A percentile compares a stretch with the other conserved stretches of the same genome.
phyloP scores from a whole-genome alignment of 1,284 basidiomycete genomes.

The Singerocomus inundabilis region DNA sequence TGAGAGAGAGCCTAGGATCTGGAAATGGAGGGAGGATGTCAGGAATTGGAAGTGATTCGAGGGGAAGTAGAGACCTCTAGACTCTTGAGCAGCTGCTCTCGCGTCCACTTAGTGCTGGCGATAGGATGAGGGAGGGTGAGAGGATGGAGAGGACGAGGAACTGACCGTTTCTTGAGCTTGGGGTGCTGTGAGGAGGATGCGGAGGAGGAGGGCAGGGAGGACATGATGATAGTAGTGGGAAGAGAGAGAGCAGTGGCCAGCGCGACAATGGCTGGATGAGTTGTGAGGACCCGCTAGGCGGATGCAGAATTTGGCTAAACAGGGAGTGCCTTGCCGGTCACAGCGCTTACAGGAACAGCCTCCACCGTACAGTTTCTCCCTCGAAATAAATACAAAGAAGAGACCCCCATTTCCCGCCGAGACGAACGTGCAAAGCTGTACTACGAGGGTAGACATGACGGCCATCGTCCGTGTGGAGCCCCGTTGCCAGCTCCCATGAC shows the following conservation, averaged over 20 bases:
- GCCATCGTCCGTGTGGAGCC: neutral
- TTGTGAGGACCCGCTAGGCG: conserved; percentile 33
- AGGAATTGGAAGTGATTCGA: conserved; percentile 3
- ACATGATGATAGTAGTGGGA: conserved; percentile 39
- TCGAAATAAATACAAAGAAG: conserved; percentile 1
- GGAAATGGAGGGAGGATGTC: conserved; percentile 21
- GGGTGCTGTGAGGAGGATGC: conserved; percentile 22
- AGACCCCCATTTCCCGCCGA: conserved; percentile 11
- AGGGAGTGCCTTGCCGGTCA: conserved; percentile 38
- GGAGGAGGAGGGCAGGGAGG: conserved; percentile 29
- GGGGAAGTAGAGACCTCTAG: conserved; percentile 46
- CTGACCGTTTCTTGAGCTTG: conserved; percentile 39
- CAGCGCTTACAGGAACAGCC: conserved; percentile 35
- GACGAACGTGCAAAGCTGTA: conserved; percentile 2
- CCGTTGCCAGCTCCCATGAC: too few species aligned
- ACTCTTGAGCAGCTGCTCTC: conserved; percentile 58
- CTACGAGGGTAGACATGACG: neutral
- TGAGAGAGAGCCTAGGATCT: conserved; percentile 60
- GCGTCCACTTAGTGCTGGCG: conserved; percentile 51
- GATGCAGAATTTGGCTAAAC: conserved; percentile 36
- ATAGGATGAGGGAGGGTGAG: conserved; percentile 28
- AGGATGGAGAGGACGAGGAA: conserved; percentile 22
- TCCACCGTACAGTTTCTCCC: conserved; percentile 2
- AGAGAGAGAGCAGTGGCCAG: conserved; percentile 39
- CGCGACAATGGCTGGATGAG: conserved; percentile 38